Evolutionary conservation across 2,329 filamentous ascomycete species (phyloP), one percentile per base, ranked within the genome.

Genomic region (Paracamarosporium sp.): DNA sequence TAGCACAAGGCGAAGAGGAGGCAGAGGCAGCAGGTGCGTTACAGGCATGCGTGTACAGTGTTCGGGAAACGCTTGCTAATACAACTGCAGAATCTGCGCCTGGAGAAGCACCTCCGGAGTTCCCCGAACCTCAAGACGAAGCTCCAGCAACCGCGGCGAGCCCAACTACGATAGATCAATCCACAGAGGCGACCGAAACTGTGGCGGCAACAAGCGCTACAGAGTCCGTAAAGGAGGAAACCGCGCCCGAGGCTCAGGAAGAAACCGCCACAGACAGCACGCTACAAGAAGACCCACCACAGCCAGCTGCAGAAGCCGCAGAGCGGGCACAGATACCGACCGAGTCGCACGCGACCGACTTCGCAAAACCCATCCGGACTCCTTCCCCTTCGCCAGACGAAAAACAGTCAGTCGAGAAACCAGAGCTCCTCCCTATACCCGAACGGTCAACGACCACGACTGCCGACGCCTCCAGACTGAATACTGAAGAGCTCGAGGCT

Each of bases 401-500:
- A 53, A 60, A 70, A n/a, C 65, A 55, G 5, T 73, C 73, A 4
- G 65, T 76, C 11, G 74, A 76, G 47, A 72, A 68, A 44, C 47
- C 71, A 17, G 71, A 74, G 22, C 54, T 70, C 1, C 56, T 66
- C 24, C 61, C 69, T 1, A 65, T 68, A 17, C 62, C 63, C 1
- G 71, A 74, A 52, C 48, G 59, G 4, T 70, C 70, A 2, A 38
- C 51, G 8, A 52, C 50, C 27, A 47, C 56, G 5, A 71, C 71
- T 5, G 65, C 66, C 1, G 73, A 73, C 31, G 68, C 66, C 20
- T 76, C 74, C 15, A 65, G 74, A 11, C 56, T 76, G 13, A 74
- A 74, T 43, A 69, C 72, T 1, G 74, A 77, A 47, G 76, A 77
- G 50, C 47, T 75, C 15, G 74, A 74, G 54, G 74, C 75, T 13